phyloP scores from a whole-genome alignment of 179 eudicot species.

The Silene coronaria region DNA sequence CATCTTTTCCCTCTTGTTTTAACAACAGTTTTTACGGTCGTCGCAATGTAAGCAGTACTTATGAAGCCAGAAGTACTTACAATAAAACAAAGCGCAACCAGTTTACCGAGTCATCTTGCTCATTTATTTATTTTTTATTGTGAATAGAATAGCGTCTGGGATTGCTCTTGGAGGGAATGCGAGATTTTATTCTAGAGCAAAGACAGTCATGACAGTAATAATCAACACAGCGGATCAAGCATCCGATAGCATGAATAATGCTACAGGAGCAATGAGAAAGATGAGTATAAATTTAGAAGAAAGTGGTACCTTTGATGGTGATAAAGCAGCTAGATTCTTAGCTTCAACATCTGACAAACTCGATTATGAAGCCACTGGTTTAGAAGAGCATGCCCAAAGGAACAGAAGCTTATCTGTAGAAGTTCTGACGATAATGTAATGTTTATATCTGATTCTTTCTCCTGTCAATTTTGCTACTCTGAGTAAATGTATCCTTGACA shows the following conservation, averaged over 20 bases:
- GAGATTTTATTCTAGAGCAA: conserved; percentile 55
- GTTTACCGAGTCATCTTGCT: neutral
- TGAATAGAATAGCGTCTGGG: conserved; percentile 46
- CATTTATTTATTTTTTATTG: too few relatives aligned
- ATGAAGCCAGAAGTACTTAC: neutral
- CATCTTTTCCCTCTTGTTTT: conserved; percentile 37
- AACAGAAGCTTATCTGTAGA: conserved; percentile 40
- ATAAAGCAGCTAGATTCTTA: conserved; percentile 40
- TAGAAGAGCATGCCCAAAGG: conserved; percentile 46
- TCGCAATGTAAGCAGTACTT: conserved; percentile 47
- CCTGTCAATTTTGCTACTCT: neutral
- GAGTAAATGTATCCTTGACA: neutral
- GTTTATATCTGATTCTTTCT: neutral
- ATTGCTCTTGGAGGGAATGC: conserved; percentile 49
- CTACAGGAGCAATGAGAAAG: conserved; percentile 54
- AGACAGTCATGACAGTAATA: conserved; percentile 46
- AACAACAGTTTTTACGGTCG: conserved; percentile 34
- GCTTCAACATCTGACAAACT: conserved; percentile 50
- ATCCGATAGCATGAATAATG: conserved; percentile 51
- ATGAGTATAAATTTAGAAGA: conserved; percentile 32
- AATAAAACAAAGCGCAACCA: neutral
- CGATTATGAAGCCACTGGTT: conserved; percentile 47
- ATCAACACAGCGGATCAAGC: conserved; percentile 63
- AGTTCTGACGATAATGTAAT: conserved; percentile 52
- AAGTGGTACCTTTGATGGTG: conserved; percentile 16